Percentiles rank a stretch among this genome's conserved stretches.
Conservation (phyloP, 345 rosid species). For the Atalantia buxifolia region DNA sequence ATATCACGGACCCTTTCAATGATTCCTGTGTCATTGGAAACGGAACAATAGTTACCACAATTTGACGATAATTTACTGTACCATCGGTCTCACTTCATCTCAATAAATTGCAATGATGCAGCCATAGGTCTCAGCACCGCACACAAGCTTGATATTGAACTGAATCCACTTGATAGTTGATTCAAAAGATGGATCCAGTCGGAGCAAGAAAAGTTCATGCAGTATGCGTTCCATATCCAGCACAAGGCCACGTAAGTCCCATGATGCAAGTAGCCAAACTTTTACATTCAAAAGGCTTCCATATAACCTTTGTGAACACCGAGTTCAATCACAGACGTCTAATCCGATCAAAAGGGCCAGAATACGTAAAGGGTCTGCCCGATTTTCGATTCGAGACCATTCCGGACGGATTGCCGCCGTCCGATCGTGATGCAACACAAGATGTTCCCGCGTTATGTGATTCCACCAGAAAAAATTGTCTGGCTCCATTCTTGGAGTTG, state of each 20-base stretch:
- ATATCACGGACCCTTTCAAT: too few species aligned
- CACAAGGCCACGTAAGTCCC: conserved; percentile 27
- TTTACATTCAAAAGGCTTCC: conserved; percentile 16
- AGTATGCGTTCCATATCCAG: conserved; percentile 24
- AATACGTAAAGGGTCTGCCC: conserved; percentile 8
- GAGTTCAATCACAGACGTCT: conserved; percentile 22
- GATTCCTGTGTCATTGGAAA: neutral
- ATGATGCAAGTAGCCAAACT: conserved; percentile 24
- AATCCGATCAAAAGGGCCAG: conserved; percentile 7
- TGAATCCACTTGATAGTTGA: neutral
- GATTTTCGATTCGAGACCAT: conserved; percentile 22
- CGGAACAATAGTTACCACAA: too few species aligned
- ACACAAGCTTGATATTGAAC: neutral
- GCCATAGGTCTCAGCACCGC: neutral
- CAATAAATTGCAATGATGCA: neutral
- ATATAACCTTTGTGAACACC: conserved; percentile 26
- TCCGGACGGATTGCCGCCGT: conserved; percentile 18
- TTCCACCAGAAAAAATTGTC: neutral
- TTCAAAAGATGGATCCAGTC: neutral
- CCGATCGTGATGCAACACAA: neutral
- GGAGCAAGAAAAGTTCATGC: conserved; percentile 10
- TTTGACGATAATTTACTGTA: neutral
- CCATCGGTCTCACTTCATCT: neutral
- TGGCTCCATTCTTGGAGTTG: conserved; percentile 20
- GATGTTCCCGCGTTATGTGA: too few species aligned